Percentiles rank a stretch among this genome's conserved stretches.
phyloP scores from a whole-genome alignment of 2,329 filamentous ascomycete species.

The Endoconidiophora laricicola region DNA sequence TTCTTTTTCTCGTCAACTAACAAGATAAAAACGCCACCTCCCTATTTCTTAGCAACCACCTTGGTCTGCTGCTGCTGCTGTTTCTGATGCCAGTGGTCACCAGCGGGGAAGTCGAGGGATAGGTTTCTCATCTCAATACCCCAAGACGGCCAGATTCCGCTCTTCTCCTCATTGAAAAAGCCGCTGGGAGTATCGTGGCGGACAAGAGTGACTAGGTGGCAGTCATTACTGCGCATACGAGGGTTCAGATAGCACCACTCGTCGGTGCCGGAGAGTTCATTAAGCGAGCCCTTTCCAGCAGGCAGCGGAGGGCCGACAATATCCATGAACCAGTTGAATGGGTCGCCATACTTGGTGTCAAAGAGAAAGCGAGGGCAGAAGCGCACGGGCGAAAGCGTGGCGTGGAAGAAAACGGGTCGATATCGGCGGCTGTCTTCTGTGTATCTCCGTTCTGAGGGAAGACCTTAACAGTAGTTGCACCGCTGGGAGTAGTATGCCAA shows the following conservation, averaged over 20 bases:
- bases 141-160: constrained; percentile 1
- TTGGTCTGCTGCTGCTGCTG: neutral
- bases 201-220: neutral
- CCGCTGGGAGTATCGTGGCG: neutral
- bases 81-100: neutral
- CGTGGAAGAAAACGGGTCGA: constrained; percentile 30
- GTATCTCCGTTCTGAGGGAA: constrained; percentile 25
- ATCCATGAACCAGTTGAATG: constrained; percentile 26
- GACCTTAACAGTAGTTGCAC: constrained; percentile 26
- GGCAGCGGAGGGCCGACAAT: constrained; percentile 35
- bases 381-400: constrained; percentile 25
- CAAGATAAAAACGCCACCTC: no score
- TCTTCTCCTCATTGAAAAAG: constrained; percentile 12
- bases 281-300: constrained; percentile 21
- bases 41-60: neutral
- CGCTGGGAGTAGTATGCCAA: constrained; percentile 24
- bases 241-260: constrained; percentile 28
- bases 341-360: constrained; percentile 22
- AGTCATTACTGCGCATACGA: neutral
- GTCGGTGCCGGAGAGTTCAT: constrained; percentile 29
- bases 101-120: constrained; percentile 1
- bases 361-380: constrained; percentile 29
- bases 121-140: constrained; percentile 1
- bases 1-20: no score
- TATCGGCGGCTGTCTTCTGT: constrained; percentile 16